Base-by-base conservation (phyloP, 75 land plant species). In the Selaginella tamariscina region DNA sequence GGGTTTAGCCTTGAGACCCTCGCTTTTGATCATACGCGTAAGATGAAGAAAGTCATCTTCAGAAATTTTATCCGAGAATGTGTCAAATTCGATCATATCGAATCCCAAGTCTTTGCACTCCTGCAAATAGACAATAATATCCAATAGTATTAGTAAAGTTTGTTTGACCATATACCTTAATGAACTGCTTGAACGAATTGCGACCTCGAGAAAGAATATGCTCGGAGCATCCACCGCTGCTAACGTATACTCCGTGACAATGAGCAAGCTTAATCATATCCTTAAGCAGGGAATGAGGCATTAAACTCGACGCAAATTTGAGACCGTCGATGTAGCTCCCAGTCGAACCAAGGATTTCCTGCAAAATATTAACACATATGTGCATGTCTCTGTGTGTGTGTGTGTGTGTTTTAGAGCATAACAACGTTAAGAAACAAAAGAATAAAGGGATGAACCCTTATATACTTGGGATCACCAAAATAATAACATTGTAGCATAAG, bases 201-300 rank as follows among this genome's bases (percentile, higher is more conserved):
- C 84, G 85, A 31, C 87, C 84, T 64, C 78, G 72, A 32, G 69
- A 73, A 32, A 81, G 80, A 22, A 84, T 60, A 70, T 84, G 81
- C 56, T 92, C 97, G 0, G 84, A 85, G 92, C 97, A 91, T 27
- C 87, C 97, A 73, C 92, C 89, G 0, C 87, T 79, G 59, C 86
- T 89, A 27, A 92, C 89, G 81, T 86, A 88, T 0, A 86, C 73
- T 59, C 85, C 76, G 67, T 88, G 93, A 22, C 56, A 75, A 68
- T 92, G 97, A 0, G 94, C 97, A 67, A 84, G 64, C 27, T 79
- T 73, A 1, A 81, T 81, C 32, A 92, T 72, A 70, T 86, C 83
- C 72, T 76, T 84, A 5, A 92, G 65, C 32, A 76, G 72, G 22
- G 56, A 49, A 56, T 76, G 80, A 5, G 88, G 78, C 93, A 86